Evolutionary conservation across 495 filamentous ascomycete species (phyloP), one percentile per base, ranked within the genome.

Genomic region (Annulohypoxylon stygium): DNA sequence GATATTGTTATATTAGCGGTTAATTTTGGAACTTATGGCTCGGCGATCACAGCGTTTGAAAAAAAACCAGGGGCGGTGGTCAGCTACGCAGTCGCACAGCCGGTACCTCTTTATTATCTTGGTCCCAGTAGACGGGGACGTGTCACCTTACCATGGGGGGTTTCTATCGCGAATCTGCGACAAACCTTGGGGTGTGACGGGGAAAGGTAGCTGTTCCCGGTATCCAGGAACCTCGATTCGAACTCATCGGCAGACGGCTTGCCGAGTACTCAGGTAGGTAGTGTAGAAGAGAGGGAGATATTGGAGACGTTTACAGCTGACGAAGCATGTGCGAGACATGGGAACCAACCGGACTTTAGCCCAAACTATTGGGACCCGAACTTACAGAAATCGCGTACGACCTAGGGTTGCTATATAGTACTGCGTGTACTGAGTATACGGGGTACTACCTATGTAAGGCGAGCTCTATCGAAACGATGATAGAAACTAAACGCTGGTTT

Each of bases 121-220:
- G 50, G 63, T 70, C 67, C 72, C 72, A 75, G 39, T 45, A 60
- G 72, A 75, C 67, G 50, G 72, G 72, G 67, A 70, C 72, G 67
- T 75, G 63, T 61, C 45, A 75, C 72, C 18, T 14, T 74, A 70
- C 71, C 51, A 63, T 43, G 71, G 66, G 64, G 30, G 45, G 25
- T 26, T 50, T 54, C 67, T 34, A 71, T 75, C 73, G 73, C 73
- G 73, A 75, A 75, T 75, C 73, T 75, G 73, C 73, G 69, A 75
- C 73, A 75, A 69, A 60, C 51, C 37, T 54, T 59, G 39, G 37
- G 60, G 68, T 72, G n/a, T 60, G 64, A 72, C 69, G 30, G 55
- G 37, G 26, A 18, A 47, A 71, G 59, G 61, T 68, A 71, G 53
- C 68, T 70, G 57, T 68, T 75, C 68, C 73, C 69, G 73, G 45